Percentiles rank a stretch among this genome's conserved stretches.
phyloP scores from a whole-genome alignment of 2,329 filamentous ascomycete species.

The Leptosphaerulina australis region DNA sequence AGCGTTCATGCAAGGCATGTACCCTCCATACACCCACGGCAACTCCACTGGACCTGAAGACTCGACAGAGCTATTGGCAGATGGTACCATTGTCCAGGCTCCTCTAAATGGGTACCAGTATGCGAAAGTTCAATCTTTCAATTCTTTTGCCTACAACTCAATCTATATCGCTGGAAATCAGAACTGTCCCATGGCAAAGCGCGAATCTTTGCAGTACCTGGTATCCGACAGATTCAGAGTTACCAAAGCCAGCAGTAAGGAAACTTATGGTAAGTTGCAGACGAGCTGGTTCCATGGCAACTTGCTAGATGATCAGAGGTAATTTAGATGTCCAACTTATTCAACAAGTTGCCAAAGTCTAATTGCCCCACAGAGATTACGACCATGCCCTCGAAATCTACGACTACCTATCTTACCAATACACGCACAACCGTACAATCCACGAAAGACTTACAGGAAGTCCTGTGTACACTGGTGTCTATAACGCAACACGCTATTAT shows the following conservation, averaged over 20 bases:
- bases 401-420: slow-evolving; percentile 62
- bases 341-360: not conserved
- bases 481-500: slow-evolving; percentile 47
- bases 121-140: slow-evolving; percentile 55
- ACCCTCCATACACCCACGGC: slow-evolving; percentile 56
- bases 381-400: slow-evolving; percentile 60
- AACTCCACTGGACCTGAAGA: slow-evolving; percentile 32
- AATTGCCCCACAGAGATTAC: slow-evolving; percentile 51
- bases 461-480: slow-evolving; percentile 29
- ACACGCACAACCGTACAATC: slow-evolving; percentile 57
- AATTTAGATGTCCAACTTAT: not conserved
- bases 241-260: slow-evolving; percentile 46
- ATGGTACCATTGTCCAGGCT: slow-evolving; percentile 54
- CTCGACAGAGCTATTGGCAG: slow-evolving; percentile 53
- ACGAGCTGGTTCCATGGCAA: slow-evolving; percentile 50
- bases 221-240: slow-evolving; percentile 50
- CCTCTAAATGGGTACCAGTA: slow-evolving; percentile 66
- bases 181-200: slow-evolving; percentile 51
- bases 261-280: slow-evolving; percentile 56
- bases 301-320: slow-evolving; percentile 12
- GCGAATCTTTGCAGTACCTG: slow-evolving; percentile 51
- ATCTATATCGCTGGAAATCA: slow-evolving; percentile 58
- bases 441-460: slow-evolving; percentile 42
- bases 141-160: slow-evolving; percentile 56
- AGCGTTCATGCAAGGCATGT: slow-evolving; percentile 67